Evolutionary conservation across 1,284 basidiomycete genomes (phyloP), one percentile per base, ranked within the genome.

Genomic region (Cronartium ribicola): DNA sequence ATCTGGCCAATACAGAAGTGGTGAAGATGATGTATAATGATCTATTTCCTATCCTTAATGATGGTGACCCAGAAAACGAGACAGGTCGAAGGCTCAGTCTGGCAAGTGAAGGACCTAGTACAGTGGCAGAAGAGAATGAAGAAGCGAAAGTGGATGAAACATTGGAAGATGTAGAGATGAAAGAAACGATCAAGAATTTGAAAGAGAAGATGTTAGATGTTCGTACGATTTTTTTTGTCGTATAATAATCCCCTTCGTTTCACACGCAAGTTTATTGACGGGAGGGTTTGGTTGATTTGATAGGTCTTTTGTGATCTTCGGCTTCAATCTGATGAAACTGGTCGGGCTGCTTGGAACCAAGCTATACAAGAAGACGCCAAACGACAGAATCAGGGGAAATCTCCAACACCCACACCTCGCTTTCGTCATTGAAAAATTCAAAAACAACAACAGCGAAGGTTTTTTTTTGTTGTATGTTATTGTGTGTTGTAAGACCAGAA

Each of bases 1-100:
- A 5, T 17, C 20, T 71, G 11, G 68, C 68, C 5, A 71, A 71
- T 37, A 60, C 48, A 29, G 68, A 71, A 57, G 36, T 64, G 37
- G 29, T 71, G 57, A 71, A 71, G 20, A 62, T 71, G 61, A 64
- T 71, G 14, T 71, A 63, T 29, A 71, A 71, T 40, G 68, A 71
- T 62, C 48, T 71, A 13, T 60, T 64, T 63, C 68, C 68, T 7
- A 71, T 71, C 41, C 40, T 71, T 17, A 43, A 40, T 10, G 20
- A 44, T 20, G 46, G 10, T 11, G 20, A 14, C 11, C 8, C 46
- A 55, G 10, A 71, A 20, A 64, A 40, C 17, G 46, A 51, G 13
- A 14, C 46, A 51, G 59, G 59, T 14, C 59, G 59, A 39, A 5
- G 37, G 37, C 20, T 29, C 5, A 39, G 59, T 61, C 59, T 40